Evolutionary conservation across 768 basidiomycete species (phyloP).

Genomic region (Leccinum aurantiacum): DNA sequence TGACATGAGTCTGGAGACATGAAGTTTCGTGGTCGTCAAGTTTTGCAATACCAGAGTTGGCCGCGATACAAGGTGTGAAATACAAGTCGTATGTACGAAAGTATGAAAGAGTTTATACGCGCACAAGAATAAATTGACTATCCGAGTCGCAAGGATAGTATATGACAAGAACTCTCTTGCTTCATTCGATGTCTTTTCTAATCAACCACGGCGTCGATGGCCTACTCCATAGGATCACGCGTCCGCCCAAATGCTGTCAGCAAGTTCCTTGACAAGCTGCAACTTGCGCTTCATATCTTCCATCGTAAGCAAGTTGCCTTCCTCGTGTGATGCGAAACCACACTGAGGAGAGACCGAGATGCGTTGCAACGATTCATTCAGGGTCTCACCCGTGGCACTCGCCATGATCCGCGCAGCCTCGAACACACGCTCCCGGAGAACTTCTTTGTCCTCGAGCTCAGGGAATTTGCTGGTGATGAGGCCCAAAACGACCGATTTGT

Average conservation of each 20-base stretch:
- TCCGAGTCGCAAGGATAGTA: neutral
- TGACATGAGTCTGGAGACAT: too few relatives aligned
- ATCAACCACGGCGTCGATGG: neutral
- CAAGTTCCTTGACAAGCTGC: neutral
- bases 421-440: neutral
- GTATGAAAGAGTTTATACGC: neutral
- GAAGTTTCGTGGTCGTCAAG: too few relatives aligned
- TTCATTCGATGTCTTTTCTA: neutral
- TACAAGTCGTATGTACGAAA: neutral
- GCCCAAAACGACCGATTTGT: conserved; percentile 44
- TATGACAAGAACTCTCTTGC: neutral
- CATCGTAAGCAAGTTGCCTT: neutral
- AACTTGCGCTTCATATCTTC: neutral
- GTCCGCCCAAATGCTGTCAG: neutral
- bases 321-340: neutral
- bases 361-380: neutral
- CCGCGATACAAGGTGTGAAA: too few relatives aligned
- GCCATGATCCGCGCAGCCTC: neutral
- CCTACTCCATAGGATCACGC: neutral
- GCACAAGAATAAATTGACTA: neutral
- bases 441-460: conserved; percentile 40
- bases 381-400: neutral
- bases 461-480: conserved; percentile 46
- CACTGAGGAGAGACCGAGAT: neutral
- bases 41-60: neutral